Evolutionary conservation across 192 early-diverging fungal species (phyloP), one percentile per base, ranked within the genome.

Genomic region (Linnemannia hyalina): DNA sequence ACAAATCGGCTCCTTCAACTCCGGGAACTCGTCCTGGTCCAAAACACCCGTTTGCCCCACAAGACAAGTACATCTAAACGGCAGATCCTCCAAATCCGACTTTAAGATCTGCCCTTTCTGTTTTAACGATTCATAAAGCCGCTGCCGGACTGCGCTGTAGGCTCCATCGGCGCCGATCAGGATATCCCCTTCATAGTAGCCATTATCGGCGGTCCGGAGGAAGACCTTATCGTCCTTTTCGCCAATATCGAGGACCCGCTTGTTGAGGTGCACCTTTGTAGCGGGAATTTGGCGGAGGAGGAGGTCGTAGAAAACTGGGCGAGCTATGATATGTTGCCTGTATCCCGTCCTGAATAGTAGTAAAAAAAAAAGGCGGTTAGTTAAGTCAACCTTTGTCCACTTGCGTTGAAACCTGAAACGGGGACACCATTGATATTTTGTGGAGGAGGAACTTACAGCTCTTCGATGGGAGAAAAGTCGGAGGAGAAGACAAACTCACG

Each of bases 141-240:
- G 15, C 40, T 82, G 74, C 36, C 85, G 80, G 2, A 88, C 76
- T 1, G 46, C 69, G 42, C 80, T 82, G 29, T 78, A 77, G 3
- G 78, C 76, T 49, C 85, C 85, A 73, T 89, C 89, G 0, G 80
- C 78, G 40, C 84, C 88, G 0, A 89, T 81, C 20, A 89, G 40
- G 20, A 87, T 49, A 55, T 75, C 75, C 4, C 88, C 88, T 32
- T 72, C 68, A 5, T 60, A 20, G 13, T n/a, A 35, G 1, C 71
- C 42, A 11, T 68, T 47, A 26, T 89, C 88, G 5, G 72, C 46
- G 65, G 70, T 80, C 15, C 15, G 47, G 55, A 82, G 68, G 35
- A 46, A 65, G 16, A 87, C 78, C 23, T 72, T 78, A 35, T 79
- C 63, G 4, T 89, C 75, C 38, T 73, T 23, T 68, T 70, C 44